Evolutionary conservation across 2,329 filamentous ascomycete genomes (phyloP).

Genomic region (Thyridium curvatum): DNA sequence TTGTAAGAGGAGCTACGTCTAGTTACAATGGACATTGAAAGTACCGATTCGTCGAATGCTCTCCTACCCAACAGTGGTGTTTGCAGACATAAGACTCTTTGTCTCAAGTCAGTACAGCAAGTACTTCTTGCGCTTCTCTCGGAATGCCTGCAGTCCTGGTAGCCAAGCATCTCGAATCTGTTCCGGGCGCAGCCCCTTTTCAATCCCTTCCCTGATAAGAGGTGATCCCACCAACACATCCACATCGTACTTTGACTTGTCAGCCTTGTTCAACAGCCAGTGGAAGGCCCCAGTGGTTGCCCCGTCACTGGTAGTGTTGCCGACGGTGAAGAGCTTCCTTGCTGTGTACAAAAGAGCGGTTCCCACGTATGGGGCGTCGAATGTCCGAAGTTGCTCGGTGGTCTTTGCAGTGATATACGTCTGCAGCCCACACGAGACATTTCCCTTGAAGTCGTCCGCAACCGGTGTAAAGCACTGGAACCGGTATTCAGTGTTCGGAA

Average conservation of each 20-base stretch:
- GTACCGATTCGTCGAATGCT: no score
- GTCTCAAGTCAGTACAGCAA: conserved; percentile 6
- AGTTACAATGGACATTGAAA: no score
- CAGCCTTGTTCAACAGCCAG: conserved; percentile 2
- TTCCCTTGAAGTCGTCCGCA: conserved; percentile 3
- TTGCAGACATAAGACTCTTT: no score
- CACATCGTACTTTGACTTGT: conserved; percentile 4
- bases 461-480: conserved; percentile 10
- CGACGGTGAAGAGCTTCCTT: conserved; percentile 5
- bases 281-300: conserved; percentile 4
- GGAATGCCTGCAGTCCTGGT: conserved; percentile 4
- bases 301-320: conserved; percentile 2
- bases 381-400: conserved; percentile 1
- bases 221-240: conserved; percentile 7
- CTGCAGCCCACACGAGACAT: conserved; percentile 7
- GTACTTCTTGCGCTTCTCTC: conserved; percentile 6
- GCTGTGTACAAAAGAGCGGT: conserved; percentile 7
- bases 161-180: conserved; percentile 6
- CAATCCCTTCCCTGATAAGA: conserved; percentile 8
- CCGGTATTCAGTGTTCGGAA: conserved; percentile 6
- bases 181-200: conserved; percentile 7
- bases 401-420: conserved; percentile 2
- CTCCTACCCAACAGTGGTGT: no score
- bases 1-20: no score
- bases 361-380: conserved; percentile 6